Base-by-base conservation (phyloP, 139 green algal genomes). In the Coelastrella sp. region DNA sequence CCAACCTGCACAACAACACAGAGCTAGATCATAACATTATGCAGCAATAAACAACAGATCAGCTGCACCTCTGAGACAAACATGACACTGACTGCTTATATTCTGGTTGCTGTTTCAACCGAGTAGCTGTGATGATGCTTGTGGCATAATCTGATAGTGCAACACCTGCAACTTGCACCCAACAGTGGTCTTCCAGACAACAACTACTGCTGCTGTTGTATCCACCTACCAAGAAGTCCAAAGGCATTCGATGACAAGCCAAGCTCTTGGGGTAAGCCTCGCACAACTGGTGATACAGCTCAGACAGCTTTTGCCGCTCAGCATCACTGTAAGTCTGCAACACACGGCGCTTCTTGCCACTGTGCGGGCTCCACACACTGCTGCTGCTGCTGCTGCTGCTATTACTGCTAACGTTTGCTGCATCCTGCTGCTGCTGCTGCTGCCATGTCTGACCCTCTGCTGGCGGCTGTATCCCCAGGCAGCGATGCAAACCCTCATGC, bases 221-320 rank as follows among this genome's bases (percentile, higher is more conserved):
- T 34, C 4, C 19, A 43, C 88, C 79, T 59, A 89, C 85, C 88
- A 92, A 66, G 88, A 98, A 99, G 88, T 99, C 95, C 8, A 99
- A 90, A 2, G 94, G 96, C 25, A 98, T 95, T 34, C 97, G 91
- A 57, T 91, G 81, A 64, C 81, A 91, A 5, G 93, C 90, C 19
- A 50, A 73, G 89, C 91, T 94, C 79, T 81, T 66, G 5, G 95
- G 92, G 87, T 96, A 92, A n/a, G 85, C 17, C 30, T 80, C 73
- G 27, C 81, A 48, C 48, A 99, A 93, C 62, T 95, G 89, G 0
- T 38, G 69, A 87, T 99, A 99, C 77, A 98, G 84, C 19, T 68
- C 78, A 3, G 51, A 15, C 69, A 99, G 87, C 71, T 78, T 73
- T 4, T 51, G 53, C 9, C 84, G 81, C 87, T 95, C 89, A 80